Evolutionary conservation across 495 filamentous ascomycete species (phyloP), one percentile per base, ranked within the genome.

Genomic region (Haplographium delicatum): DNA sequence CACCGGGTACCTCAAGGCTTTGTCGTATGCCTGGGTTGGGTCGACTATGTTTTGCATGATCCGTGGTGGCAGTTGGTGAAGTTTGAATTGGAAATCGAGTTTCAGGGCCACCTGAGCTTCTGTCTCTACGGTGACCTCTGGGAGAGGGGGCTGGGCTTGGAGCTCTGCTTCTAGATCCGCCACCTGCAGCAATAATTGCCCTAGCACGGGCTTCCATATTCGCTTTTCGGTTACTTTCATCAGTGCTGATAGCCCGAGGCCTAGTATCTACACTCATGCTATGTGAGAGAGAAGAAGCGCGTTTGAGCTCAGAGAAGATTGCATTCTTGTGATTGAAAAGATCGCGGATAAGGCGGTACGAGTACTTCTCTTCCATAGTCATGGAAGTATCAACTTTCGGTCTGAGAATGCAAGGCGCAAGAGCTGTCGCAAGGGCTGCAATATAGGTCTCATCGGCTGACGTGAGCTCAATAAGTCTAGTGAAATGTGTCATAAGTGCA

Each of bases 401-500:
- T 10, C 94, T 86, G 16, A 99, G 78, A 57, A 99, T 79, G 51
- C 89, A 96, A 23, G 89, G 84, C 0, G 94, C 81, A 15, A 99
- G 74, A n/a, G 69, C 68, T 44, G 83, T 83, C 4, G 91, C 88
- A 23, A 99, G 77, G 24, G 83, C 70, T 41, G 84, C 62, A 49
- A 96, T 68, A 64, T 89, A 97, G 42, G 82, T 71, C 65, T 97
- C 93, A 53, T 95, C 91, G 40, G 93, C 93, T 28, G 90, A 96
- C 5, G 93, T 99, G 48, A 97, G 76, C 58, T 99, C 94, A 64
- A 99, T 91, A 54, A 99, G 72, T 51, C 94, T 87, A 11, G 93
- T 95, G 66, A 97, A 96, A 69, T 99, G 93, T 48, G 95, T 97
- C 74, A 90, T 94, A 64, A 96, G 84, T 39, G 94, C 93, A 69